Evolutionary conservation across 164 flowering plant species (phyloP).

Genomic region (Akebia trifoliata): DNA sequence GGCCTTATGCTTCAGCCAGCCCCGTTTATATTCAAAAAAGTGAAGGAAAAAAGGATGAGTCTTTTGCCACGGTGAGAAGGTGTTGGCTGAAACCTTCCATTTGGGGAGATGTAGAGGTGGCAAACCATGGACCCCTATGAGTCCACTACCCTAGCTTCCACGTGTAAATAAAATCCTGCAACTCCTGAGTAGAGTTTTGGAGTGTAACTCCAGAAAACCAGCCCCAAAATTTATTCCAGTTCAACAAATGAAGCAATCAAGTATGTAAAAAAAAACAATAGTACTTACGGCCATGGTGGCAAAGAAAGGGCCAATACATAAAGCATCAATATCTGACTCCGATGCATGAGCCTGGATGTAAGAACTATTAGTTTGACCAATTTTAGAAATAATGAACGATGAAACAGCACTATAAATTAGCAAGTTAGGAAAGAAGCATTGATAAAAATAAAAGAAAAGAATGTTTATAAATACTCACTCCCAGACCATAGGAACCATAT

Average conservation of each 20-base stretch:
- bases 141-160: too few relatives aligned
- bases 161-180: not conserved
- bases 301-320: slow-evolving; percentile 56
- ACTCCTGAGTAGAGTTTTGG: not conserved
- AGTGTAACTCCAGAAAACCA: not conserved
- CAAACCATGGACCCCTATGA: too few relatives aligned
- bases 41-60: too few relatives aligned
- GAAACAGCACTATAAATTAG: not conserved
- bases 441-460: not conserved
- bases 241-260: not conserved
- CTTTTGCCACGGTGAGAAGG: too few relatives aligned
- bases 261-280: not conserved
- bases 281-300: slow-evolving; percentile 46
- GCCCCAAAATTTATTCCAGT: not conserved
- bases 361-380: slow-evolving; percentile 1
- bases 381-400: not conserved
- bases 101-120: too few relatives aligned
- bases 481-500: slow-evolving; percentile 68
- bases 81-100: too few relatives aligned
- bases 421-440: not conserved
- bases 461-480: slow-evolving; percentile 32
- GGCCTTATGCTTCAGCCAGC: too few relatives aligned
- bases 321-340: slow-evolving; percentile 60
- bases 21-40: too few relatives aligned
- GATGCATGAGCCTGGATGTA: slow-evolving; percentile 45